Base-by-base conservation (phyloP, 1,139 yeast species). In the Geotrichum aggregatum region DNA sequence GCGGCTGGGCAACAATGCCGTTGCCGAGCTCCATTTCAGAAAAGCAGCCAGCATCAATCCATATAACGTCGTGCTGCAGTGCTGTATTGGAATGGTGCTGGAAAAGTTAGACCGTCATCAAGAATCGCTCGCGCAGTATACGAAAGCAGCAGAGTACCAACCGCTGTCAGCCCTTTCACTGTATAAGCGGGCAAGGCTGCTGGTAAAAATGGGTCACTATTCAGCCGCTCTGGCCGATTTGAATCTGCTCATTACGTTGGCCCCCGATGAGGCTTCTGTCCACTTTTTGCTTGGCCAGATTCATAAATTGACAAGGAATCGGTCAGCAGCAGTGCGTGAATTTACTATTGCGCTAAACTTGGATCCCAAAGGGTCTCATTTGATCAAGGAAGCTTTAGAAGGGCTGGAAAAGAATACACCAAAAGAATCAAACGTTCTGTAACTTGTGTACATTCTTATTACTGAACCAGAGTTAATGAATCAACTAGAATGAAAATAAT, bases 201-300 rank as follows among this genome's bases (percentile, higher is more conserved):
- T 89, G 47, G 83, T 87, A 60, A 72, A 85, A 3, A 75, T 87
- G 76, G 84, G 83, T 55, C 79, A 80, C 56, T 88, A 80, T 65
- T 78, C 78, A 22, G 80, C 78, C 55, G 95, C 98, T 0, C 71
- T 89, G 52, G 76, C 75, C 46, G 86, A 82, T 64, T 86, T 92
- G 65, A 88, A 87, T 63, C 74, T 76, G 47, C 76, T 94, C 54
- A 80, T 79, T 58, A 78, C 79, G 49, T 67, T 86, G 57, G 96
- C 96, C 0, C 97, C 98, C 0, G 95, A 91, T 66, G 98, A 94
- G 66, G 95, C 97, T 0, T 83, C 89, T 52, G 96, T 92, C 26
- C 97, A 91, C 67, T 88, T 86, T 70, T 71, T 91, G 47, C 74
- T 92, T 46, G 98, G 97, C 18, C 91, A 89, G 66, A 75, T 91